Evolutionary conservation across 306 rosid genomes (phyloP).

Genomic region (Cicer judaicum): DNA sequence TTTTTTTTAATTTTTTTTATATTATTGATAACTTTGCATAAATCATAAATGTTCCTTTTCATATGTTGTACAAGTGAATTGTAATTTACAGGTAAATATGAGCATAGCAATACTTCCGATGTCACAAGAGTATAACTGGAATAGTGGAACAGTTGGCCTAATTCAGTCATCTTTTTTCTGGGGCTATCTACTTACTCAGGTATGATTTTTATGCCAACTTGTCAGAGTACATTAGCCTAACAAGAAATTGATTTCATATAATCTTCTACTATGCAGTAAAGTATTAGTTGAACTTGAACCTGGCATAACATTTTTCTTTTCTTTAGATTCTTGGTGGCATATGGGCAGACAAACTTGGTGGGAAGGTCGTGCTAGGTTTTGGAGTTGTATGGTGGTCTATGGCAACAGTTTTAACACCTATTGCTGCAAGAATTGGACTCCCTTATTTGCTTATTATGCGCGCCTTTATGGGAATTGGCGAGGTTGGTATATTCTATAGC

Average conservation of each 20-base stretch:
- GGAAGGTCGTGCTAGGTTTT: conserved; percentile 87
- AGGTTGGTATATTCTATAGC: conserved; percentile 67
- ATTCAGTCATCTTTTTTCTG: conserved; percentile 97
- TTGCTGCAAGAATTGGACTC: conserved; percentile 85
- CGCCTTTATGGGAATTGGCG: conserved; percentile 94
- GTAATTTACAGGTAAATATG: conserved; percentile 76
- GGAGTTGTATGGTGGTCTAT: conserved; percentile 97
- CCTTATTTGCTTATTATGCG: conserved; percentile 85
- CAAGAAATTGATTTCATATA: conserved; percentile 11
- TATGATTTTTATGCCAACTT: conserved; percentile 42
- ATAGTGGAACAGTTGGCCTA: conserved; percentile 90
- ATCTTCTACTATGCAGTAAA: conserved; percentile 26
- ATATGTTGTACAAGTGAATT: conserved; percentile 22
- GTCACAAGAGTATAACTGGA: conserved; percentile 90
- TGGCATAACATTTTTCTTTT: conserved; percentile 30
- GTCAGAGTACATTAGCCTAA: conserved; percentile 4
- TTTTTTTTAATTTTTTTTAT: background rate
- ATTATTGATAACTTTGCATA: background rate
- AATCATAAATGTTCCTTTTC: conserved; percentile 18
- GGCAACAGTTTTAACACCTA: conserved; percentile 87
- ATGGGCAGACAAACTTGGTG: conserved; percentile 98
- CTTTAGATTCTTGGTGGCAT: conserved; percentile 88
- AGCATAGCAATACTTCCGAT: conserved; percentile 98
- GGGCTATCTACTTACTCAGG: conserved; percentile 98
- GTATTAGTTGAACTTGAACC: conserved; percentile 8